phyloP scores from a whole-genome alignment of 2,329 filamentous ascomycete genomes.

The Saccharata proteae region DNA sequence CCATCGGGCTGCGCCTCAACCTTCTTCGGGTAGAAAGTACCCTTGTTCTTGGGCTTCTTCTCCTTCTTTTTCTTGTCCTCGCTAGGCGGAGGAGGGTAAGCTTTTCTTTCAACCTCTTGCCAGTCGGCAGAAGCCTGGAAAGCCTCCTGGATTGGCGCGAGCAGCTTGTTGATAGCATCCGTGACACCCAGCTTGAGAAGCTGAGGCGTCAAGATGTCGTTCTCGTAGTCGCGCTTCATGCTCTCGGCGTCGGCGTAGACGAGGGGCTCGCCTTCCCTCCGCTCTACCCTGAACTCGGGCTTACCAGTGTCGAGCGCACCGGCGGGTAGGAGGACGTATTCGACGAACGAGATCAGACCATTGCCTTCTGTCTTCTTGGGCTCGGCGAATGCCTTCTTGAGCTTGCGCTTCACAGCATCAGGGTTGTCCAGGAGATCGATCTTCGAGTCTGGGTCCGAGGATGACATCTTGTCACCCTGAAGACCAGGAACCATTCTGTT shows the following conservation, averaged over 20 bases:
- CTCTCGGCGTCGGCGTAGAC: conserved; percentile 66
- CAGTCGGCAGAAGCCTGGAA: conserved; percentile 64
- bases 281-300: conserved; percentile 55
- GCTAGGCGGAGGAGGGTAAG: conserved; percentile 61
- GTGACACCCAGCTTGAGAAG: conserved; percentile 75
- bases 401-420: conserved; percentile 55
- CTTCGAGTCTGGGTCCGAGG: conserved; percentile 63
- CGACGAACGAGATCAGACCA: conserved; percentile 73
- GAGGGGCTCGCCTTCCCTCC: conserved; percentile 59
- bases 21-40: conserved; percentile 46
- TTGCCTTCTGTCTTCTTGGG: conserved; percentile 73
- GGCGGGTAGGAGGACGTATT: conserved; percentile 75
- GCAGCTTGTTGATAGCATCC: conserved; percentile 57
- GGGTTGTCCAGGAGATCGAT: conserved; percentile 81
- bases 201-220: conserved; percentile 76
- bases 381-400: conserved; percentile 65
- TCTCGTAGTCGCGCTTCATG: conserved; percentile 67
- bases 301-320: conserved; percentile 45
- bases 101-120: conserved; percentile 64
- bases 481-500: conserved; percentile 87
- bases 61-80: conserved; percentile 55
- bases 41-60: conserved; percentile 55
- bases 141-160: conserved; percentile 64
- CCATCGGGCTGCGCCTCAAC: conserved; percentile 35
- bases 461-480: conserved; percentile 67